Evolutionary conservation across 2,329 filamentous ascomycete genomes (phyloP).

Genomic region (Mollisiaceae sp.): DNA sequence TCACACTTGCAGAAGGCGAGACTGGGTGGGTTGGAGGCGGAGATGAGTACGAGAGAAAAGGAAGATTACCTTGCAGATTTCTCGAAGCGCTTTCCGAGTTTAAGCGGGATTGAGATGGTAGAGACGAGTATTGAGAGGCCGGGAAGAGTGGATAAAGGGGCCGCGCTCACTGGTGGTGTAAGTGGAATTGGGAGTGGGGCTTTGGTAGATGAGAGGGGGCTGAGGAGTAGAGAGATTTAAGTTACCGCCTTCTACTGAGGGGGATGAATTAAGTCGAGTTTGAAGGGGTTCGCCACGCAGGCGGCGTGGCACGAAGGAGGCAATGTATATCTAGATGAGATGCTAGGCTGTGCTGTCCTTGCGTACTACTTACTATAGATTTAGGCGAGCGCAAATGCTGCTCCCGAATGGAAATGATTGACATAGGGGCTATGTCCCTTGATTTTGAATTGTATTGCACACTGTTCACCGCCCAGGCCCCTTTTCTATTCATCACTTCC

Average conservation of each 20-base stretch:
- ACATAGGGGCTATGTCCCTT: not conserved
- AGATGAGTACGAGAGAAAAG: conserved; percentile 62
- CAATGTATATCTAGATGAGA: not conserved
- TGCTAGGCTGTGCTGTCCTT: not conserved
- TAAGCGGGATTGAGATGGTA: conserved; percentile 76
- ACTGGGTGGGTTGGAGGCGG: conserved; percentile 50
- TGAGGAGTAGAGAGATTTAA: conserved; percentile 12
- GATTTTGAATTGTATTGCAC: not conserved
- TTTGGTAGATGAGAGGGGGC: conserved; percentile 13
- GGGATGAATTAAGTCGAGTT: not conserved
- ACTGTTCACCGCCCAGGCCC: no score
- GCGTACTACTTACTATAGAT: not conserved
- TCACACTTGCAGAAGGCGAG: conserved; percentile 35
- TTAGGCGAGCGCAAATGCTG: not conserved
- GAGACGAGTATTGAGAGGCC: conserved; percentile 38
- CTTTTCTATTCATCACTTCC: no score
- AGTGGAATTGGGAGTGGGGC: conserved; percentile 6
- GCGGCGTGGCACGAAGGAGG: not conserved
- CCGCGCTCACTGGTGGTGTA: not conserved
- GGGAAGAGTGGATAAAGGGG: conserved; percentile 11
- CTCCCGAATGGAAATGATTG: not conserved
- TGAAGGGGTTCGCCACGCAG: not conserved
- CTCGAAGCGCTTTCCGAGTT: conserved; percentile 82
- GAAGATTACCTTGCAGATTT: conserved; percentile 75
- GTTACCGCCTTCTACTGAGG: not conserved